Conservation (phyloP, 208 protist species). For the Wallacemonas collosoma region DNA sequence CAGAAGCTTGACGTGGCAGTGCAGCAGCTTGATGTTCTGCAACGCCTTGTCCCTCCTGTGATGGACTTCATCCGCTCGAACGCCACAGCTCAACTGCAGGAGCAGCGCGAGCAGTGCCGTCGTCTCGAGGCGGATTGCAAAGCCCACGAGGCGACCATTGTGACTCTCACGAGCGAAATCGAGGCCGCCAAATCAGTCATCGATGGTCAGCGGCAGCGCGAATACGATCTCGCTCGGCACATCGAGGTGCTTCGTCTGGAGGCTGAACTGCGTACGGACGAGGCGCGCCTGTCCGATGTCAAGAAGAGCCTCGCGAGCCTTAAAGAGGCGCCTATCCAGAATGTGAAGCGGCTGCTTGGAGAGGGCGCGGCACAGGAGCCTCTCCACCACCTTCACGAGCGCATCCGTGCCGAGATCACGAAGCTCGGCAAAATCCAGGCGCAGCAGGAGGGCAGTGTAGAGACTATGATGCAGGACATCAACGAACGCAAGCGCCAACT, state of each 20-base stretch:
- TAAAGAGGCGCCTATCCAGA: constrained; percentile 38
- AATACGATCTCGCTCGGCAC: constrained; percentile 41
- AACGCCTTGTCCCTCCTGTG: constrained; percentile 37
- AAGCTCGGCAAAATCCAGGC: constrained; percentile 63
- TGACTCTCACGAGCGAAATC: constrained; percentile 26
- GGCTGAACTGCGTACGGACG: constrained; percentile 45
- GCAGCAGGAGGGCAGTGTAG: constrained; percentile 77
- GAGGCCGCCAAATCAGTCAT: constrained; percentile 40
- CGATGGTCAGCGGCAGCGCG: constrained; percentile 43
- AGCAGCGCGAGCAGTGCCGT: constrained; percentile 31
- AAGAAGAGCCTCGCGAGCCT: constrained; percentile 39
- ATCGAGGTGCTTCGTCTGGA: constrained; percentile 47
- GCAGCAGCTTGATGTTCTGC: constrained; percentile 23
- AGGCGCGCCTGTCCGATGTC: constrained; percentile 44
- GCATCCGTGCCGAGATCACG: constrained; percentile 65
- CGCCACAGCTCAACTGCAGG: constrained; percentile 24
- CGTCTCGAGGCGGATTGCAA: constrained; percentile 21
- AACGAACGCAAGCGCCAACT: constrained; percentile 60
- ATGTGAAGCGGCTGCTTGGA: constrained; percentile 57
- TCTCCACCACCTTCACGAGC: constrained; percentile 61
- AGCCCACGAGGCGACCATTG: constrained; percentile 26
- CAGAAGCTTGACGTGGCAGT: constrained; percentile 20
- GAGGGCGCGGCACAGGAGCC: constrained; percentile 44
- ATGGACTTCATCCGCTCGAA: constrained; percentile 32
- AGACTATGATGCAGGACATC: constrained; percentile 80